Base-by-base conservation (phyloP, 2,329 filamentous ascomycete species). In the Zalaria sp. region DNA sequence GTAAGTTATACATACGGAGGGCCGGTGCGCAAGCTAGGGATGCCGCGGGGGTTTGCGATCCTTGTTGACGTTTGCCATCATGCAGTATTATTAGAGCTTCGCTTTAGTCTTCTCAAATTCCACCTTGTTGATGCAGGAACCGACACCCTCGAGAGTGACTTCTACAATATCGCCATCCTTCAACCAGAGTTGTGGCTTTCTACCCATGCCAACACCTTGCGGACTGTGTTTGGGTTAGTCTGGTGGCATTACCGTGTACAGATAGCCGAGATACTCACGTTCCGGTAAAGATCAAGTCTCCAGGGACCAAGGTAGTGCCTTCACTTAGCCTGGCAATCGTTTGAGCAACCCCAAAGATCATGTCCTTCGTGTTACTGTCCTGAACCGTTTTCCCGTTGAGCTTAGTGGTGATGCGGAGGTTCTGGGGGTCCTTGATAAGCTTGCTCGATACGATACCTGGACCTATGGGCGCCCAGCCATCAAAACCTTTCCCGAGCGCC, bases 381-480 rank as follows among this genome's bases (percentile, higher is more conserved):
- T 80, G 77, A 9, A 76, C 63, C 4, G 59, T 67, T 52, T 68
- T 51, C 2, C 76, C 77, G 53, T 81, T 81, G 27, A 81, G 50
- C 47, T 69, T 72, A 1, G 75, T 79, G 46, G 58, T 65, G 42
- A 80, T 78, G 38, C 56, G 61, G 35, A 81, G 58, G 10, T 58
- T 61, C 52, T 79, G 73, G 0, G 77, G 75, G 51, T 81, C 70
- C 26, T 61, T 59, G 47, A 79, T 71, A 40, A 79, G 41, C 2
- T 62, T 60, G 32, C 61, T 60, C 38, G 71, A 72, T 5, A 83
- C 80, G 47, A 86, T 83, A 1, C 75, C 80, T 0, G 82, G 82
- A 0, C 82, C 81, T 50, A 75, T 80, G 0, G 81, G 82, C 4
- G 79, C 81, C 78, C 81, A 86, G 9, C 77, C 77, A 58, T 86